Percentiles rank a stretch among this genome's conserved stretches.
Evolutionary conservation across 2,329 filamentous ascomycete genomes (phyloP).

Genomic region (Penicillium sp.): DNA sequence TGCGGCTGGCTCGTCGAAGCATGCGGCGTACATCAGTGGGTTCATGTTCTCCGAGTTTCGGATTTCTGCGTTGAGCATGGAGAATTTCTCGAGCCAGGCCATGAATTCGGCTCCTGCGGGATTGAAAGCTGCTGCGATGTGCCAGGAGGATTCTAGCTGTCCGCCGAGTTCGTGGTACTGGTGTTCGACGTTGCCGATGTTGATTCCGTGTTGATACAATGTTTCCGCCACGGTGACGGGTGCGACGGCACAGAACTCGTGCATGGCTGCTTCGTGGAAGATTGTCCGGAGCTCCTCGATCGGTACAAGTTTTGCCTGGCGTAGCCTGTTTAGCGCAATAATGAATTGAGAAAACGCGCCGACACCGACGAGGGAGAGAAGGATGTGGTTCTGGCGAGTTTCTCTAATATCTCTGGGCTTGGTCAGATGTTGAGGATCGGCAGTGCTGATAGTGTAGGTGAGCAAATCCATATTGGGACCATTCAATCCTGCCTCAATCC

Average conservation of each 20-base stretch:
- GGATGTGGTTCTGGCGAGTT: neutral
- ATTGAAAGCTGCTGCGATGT: conserved; percentile 6
- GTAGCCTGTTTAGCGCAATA: neutral
- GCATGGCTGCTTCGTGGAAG: conserved; percentile 1
- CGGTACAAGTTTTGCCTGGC: neutral
- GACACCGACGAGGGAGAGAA: neutral
- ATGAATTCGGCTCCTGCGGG: neutral
- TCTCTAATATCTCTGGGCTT: neutral
- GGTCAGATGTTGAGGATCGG: neutral
- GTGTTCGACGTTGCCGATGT: conserved; percentile 2
- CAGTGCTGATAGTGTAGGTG: neutral
- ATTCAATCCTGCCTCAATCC: conserved; percentile 2
- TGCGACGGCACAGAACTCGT: conserved; percentile 2
- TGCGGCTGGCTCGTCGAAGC: neutral
- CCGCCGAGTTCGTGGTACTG: conserved; percentile 1
- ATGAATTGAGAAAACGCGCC: neutral
- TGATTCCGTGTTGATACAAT: conserved; percentile 1
- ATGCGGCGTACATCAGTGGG: conserved; percentile 4
- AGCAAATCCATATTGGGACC: conserved; percentile 1
- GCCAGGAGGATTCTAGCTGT: conserved; percentile 5
- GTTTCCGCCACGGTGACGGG: neutral
- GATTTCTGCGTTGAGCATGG: neutral
- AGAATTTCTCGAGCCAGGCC: conserved; percentile 1
- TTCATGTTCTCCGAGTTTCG: conserved; percentile 2
- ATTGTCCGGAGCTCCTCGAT: neutral